Conservation (phyloP, 306 rosid species). For the Ochetophila trinervis region DNA sequence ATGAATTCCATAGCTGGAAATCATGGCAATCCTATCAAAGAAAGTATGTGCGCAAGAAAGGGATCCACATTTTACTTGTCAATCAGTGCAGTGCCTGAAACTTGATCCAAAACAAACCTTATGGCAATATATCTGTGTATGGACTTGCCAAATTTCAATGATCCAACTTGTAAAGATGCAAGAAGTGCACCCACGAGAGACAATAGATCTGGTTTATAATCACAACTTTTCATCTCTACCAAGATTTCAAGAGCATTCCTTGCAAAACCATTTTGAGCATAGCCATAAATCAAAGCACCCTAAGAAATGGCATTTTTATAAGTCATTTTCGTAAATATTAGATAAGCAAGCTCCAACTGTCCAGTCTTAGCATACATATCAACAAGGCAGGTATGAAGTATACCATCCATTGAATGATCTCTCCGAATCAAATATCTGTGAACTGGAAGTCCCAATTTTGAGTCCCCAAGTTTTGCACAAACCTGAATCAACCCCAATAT, state of each 20-base stretch:
- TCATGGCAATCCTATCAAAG: conserved; percentile 41
- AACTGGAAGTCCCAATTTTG: conserved; percentile 28
- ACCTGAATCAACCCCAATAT: conserved; percentile 48
- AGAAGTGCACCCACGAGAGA: conserved; percentile 40
- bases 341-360: conserved; percentile 29
- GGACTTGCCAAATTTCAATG: conserved; percentile 40
- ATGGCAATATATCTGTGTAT: conserved; percentile 36
- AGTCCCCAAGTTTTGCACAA: conserved; percentile 34
- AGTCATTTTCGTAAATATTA: conserved; percentile 35
- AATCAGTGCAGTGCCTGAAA: conserved; percentile 41
- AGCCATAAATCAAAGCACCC: conserved; percentile 46
- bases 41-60: conserved; percentile 33
- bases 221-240: conserved; percentile 36
- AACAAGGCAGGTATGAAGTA: conserved; percentile 43
- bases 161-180: conserved; percentile 40
- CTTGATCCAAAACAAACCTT: conserved; percentile 28
- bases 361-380: conserved; percentile 42
- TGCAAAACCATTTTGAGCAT: conserved; percentile 45
- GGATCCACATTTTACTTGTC: conserved; percentile 49
- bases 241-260: conserved; percentile 32
- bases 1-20: conserved; percentile 41
- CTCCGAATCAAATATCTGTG: conserved; percentile 39
- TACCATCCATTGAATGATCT: conserved; percentile 29
- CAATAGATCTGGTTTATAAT: conserved; percentile 30
- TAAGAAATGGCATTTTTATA: conserved; percentile 35